These are phyloP conservation scores for Dovyalis caffra DNA, from an alignment of 345 rosid genomes.

Conservation along the genomic window DNA sequence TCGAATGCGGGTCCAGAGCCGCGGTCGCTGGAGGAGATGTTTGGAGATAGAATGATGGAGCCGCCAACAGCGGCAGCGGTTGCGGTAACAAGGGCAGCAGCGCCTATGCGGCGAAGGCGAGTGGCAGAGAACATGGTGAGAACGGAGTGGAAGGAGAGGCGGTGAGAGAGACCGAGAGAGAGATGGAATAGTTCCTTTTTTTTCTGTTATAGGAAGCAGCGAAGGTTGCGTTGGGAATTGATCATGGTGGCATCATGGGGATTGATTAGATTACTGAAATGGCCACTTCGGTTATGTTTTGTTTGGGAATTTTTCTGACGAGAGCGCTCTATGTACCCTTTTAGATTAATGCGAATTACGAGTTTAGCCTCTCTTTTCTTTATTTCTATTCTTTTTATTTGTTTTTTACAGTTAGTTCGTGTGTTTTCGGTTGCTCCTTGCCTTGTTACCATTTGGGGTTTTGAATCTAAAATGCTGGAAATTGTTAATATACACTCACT, in stretches of 20 bases:
- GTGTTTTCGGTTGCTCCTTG: too few relatives aligned
- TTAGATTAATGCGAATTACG: too few relatives aligned
- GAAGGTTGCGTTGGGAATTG: conserved; percentile 34
- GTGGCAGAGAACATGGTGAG: conserved; percentile 51
- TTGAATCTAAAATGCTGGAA: too few relatives aligned
- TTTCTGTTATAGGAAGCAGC: conserved; percentile 14
- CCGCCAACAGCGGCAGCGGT: conserved; percentile 37
- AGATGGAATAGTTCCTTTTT: neutral
- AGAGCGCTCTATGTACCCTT: too few relatives aligned
- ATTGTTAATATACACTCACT: too few relatives aligned
- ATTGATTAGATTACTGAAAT: neutral
- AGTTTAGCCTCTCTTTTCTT: too few relatives aligned
- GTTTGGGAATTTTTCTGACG: neutral
- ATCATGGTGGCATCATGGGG: neutral
- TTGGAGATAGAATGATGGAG: conserved; percentile 32
- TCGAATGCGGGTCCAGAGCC: conserved; percentile 42
- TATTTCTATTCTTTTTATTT: too few relatives aligned
- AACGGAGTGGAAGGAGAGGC: neutral
- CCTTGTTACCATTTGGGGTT: too few relatives aligned
- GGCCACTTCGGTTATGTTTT: neutral
- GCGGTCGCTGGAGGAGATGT: conserved; percentile 52
- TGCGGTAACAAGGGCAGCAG: conserved; percentile 27
- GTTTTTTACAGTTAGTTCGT: too few relatives aligned
- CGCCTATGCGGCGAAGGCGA: conserved; percentile 54
- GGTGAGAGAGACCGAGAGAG: conserved; percentile 6